Evolutionary conservation across 768 basidiomycete genomes (phyloP).

Genomic region (Psilocybe cyanescens): DNA sequence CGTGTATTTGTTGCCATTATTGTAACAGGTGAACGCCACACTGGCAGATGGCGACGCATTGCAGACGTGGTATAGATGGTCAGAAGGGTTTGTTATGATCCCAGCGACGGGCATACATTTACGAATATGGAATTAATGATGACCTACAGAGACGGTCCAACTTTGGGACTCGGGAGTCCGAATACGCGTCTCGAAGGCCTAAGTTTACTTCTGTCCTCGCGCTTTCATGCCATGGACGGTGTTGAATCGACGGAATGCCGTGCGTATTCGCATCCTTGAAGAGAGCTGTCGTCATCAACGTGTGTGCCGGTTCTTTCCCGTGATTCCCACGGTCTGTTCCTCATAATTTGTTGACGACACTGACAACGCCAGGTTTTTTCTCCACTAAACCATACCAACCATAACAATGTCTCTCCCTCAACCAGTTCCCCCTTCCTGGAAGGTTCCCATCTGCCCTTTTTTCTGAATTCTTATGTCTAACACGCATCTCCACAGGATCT

Average conservation of each 20-base stretch:
- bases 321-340: conserved; percentile 24
- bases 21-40: neutral
- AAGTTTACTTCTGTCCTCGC: neutral
- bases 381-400: conserved; percentile 16
- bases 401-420: conserved; percentile 87
- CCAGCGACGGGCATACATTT: too few relatives aligned
- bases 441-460: conserved; percentile 47
- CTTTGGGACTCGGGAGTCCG: too few relatives aligned
- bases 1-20: neutral
- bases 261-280: neutral
- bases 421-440: conserved; percentile 97
- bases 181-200: too few relatives aligned
- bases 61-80: too few relatives aligned
- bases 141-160: neutral
- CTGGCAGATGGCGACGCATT: too few relatives aligned
- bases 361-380: conserved; percentile 3
- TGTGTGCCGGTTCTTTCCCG: conserved; percentile 22
- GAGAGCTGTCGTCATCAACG: conserved; percentile 17
- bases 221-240: neutral
- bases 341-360: conserved; percentile 20
- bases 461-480: conserved; percentile 16
- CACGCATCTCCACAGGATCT: conserved; percentile 61
- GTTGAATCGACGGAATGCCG: neutral
- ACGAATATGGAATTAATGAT: too few relatives aligned
- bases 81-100: too few relatives aligned